Base-by-base conservation (phyloP, 108 stramenopile species). In the Conticribra weissflogii region DNA sequence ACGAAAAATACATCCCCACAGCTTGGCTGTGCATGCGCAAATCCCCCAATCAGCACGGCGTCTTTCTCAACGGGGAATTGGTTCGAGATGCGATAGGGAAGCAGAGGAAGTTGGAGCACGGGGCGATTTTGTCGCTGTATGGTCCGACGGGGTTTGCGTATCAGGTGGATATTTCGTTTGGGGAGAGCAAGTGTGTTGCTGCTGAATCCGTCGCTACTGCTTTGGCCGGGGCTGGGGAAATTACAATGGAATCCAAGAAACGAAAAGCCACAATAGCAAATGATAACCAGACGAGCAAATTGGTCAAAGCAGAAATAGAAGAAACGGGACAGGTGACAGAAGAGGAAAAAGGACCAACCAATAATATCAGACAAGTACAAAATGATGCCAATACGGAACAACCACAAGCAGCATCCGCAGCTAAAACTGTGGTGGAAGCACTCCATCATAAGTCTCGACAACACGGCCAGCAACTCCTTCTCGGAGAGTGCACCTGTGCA, bases 1-100 rank as follows among this genome's bases (percentile, higher is more conserved):
- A 27, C 3, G 34, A 54, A 54, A 3, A 45, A 64, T 29, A 15
- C 9, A 19, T 17, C 27, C 18, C 2, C 5, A 18, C 36, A 21
- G 66, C 66, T 3, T 61, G 29, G 21, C 51, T 75, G n/a, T 54
- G 58, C 52, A 75, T 75, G 74, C 57, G 74, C 27, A 75, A 75
- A 58, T 28, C 66, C 0, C 59, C 59, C 21, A 23, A 24, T 0
- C 28, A 46, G 0, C 67, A 68, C 45, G 12, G 36, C 2, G 67
- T 68, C 16, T 51, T 54, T 32, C 28, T 68, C 9, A 32, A 75
- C 45, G 74, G 66, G 0, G 34, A 33, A 14, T 5, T 32, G 5
- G 66, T 75, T 8, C 32, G 41, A 8, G 22, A 33, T 34, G 52
- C 65, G 29, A 18, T 66, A 3, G 74, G 74, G 18, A 21, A 19